Evolutionary conservation across 148 eudicot species (phyloP).

Genomic region (Tetragonia tetragonoides): DNA sequence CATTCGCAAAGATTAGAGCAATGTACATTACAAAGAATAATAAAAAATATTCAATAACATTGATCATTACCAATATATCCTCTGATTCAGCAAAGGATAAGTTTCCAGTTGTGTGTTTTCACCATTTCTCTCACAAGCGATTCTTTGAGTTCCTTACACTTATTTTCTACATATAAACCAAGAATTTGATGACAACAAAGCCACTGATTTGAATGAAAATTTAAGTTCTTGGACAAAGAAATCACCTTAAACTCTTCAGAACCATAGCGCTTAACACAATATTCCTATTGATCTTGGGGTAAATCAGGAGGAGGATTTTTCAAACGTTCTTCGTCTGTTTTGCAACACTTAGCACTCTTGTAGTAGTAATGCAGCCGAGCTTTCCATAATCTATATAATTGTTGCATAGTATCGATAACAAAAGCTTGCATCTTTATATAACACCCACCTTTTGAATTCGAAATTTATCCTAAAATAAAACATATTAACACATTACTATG

Average conservation of each 20-base stretch:
- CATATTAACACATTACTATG: background rate
- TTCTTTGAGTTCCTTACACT: constrained; percentile 1
- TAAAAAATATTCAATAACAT: too few species aligned
- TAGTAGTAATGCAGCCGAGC: background rate
- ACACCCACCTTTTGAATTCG: background rate
- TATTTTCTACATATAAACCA: background rate
- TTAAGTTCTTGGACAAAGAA: too few species aligned
- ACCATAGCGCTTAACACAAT: background rate
- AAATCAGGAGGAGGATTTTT: constrained; percentile 5
- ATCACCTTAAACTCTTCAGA: background rate
- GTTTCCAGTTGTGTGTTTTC: background rate
- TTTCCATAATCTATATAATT: background rate
- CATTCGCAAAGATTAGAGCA: too few species aligned
- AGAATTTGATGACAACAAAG: background rate
- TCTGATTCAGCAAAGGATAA: constrained; percentile 1
- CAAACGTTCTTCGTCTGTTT: background rate
- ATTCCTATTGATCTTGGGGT: background rate
- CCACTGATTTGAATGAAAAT: background rate
- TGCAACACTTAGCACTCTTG: background rate
- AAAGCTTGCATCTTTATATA: constrained; percentile 6
- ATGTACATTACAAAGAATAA: too few species aligned
- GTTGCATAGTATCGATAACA: constrained; percentile 8
- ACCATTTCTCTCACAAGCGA: background rate
- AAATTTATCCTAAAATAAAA: background rate
- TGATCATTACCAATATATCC: constrained; percentile 1